Evolutionary conservation across 1,139 yeast genomes (phyloP), one percentile per base, ranked within the genome.

Genomic region (Kazachstania sp.): DNA sequence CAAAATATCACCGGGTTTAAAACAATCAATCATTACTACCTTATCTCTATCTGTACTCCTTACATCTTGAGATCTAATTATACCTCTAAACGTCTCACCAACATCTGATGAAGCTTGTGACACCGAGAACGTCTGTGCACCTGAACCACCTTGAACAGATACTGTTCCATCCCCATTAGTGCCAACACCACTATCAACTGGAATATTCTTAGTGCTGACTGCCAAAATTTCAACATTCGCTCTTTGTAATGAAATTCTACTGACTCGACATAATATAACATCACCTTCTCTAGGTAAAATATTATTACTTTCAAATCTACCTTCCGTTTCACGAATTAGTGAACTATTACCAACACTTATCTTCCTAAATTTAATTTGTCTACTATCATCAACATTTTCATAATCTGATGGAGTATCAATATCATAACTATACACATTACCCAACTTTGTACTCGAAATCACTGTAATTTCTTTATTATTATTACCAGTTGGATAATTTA

Each of bases 1-100:
- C 1, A 94, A 85, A 46, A 92, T 79, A 66, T 94, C 99, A 8
- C 97, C 97, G 0, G 98, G 97, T 55, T 77, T 77, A 68, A 83
- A 94, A 60, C 87, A 75, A 35, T 86, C 87, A 47, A 79, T 75
- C 37, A 92, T 75, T 61, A 83, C 83, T 31, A 88, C 90, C 60
- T 80, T 81, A 62, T 92, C 98, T 59, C 96, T 74, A 56, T 92
- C 97, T 0, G 96, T 86, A 36, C 92, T 82, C 49, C 97, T 74
- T 2, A 94, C 81, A 66, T 94, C 98, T 64, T 87, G 95, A 2
- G 85, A 72, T 59, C 97, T 71, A 42, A 94, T 84, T 12, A 90
- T 74, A 1, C 95, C 99, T 56, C 86, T 86, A 69, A 86, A 92
- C 29, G 86, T 87, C 61, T 92, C 98, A 1, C 96, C 96, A 39